A percentile compares a stretch with the other conserved stretches of the same genome.
phyloP scores from a whole-genome alignment of 495 filamentous ascomycete species.

The Xylaria longipes region DNA sequence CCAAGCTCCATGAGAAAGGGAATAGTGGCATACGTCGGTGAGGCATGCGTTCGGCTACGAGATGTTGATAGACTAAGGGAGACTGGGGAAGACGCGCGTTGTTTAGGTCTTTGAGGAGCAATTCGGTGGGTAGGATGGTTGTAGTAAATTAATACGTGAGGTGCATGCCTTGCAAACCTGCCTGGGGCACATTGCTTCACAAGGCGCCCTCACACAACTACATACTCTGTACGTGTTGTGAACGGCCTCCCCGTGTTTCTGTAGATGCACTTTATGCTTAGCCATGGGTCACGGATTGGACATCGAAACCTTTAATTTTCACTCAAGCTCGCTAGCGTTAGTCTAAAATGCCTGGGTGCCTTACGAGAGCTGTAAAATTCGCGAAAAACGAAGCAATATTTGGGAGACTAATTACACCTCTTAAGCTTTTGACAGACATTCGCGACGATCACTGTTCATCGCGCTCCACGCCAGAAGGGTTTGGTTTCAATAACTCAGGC shows the following conservation, averaged over 20 bases:
- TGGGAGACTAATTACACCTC: no score
- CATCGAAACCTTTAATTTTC: not conserved
- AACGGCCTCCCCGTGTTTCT: not conserved
- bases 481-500: no score
- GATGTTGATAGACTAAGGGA: not conserved
- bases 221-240: not conserved
- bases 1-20: not conserved
- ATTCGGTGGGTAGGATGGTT: not conserved
- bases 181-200: not conserved
- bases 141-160: not conserved
- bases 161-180: not conserved
- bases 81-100: no score
- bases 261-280: not conserved
- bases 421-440: no score
- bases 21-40: not conserved
- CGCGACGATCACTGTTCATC: no score
- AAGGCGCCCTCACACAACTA: not conserved
- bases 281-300: not conserved
- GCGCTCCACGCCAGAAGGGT: no score
- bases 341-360: no score
- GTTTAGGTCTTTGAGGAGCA: not conserved
- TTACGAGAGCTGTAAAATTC: no score
- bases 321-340: not conserved
- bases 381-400: no score
- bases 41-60: not conserved